Evolutionary conservation across 805 yeast species (phyloP), one percentile per base, ranked within the genome.

Genomic region (Metschnikowia picachoensis): DNA sequence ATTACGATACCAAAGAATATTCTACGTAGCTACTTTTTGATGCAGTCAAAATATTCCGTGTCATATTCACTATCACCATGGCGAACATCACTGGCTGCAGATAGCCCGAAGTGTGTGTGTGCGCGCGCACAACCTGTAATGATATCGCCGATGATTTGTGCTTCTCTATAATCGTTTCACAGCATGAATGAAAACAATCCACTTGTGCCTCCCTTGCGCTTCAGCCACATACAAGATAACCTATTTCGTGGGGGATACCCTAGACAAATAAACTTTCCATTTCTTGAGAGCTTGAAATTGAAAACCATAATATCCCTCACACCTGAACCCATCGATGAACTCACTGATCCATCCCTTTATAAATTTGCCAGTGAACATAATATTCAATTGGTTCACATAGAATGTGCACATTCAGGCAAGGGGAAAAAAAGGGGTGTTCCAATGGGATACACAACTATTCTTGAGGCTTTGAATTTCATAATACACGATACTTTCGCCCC

Each of bases 211-310:
- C 98, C 99, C 2, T 70, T 91, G 49, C 74, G 89, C 48, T 94
- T 85, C 64, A 80, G 82, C 41, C 72, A 80, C 13, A 79, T 91
- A 2, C 87, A 85, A 56, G 80, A 85, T 2, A 72, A 77, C 40
- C 67, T 92, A 4, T 86, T 82, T 58, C 68, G 98, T 38, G 98
- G 98, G 0, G 85, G 95, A 1, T 87, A 86, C 56, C 98, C 98
- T 1, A 75, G 94, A 43, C 80, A 81, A 39, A 75, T 83, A 46
- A 91, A 89, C 59, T 73, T 78, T 49, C 73, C 83, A 8, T 94
- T 84, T 58, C 68, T 94, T 9, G 70, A 75, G 51, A 74, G 88
- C 30, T 72, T 91, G 30, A 67, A 77, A 35, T 72, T 94, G 46
- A 81, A 75, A 57, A 84, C 91, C 9, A 82, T 92, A 41, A 71